These are phyloP conservation scores for Coprinopsis sp. DNA, from an alignment of 768 basidiomycete genomes.

Conservation along the genomic window DNA sequence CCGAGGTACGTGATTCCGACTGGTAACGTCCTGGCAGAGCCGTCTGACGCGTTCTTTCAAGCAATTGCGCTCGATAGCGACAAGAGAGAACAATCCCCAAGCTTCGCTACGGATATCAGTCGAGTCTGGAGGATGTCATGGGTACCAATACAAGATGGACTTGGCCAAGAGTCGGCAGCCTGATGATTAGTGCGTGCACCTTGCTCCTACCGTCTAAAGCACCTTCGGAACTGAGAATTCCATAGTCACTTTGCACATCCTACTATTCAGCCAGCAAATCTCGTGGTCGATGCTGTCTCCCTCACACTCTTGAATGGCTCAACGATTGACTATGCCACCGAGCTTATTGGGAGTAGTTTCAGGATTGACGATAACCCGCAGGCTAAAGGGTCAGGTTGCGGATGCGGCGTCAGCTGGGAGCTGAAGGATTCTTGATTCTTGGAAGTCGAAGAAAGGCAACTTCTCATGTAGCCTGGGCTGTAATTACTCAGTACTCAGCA, in stretches of 20 bases:
- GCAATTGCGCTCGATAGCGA: conserved; percentile 74
- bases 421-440: conserved; percentile 42
- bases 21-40: not conserved
- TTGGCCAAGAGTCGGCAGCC: conserved; percentile 55
- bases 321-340: conserved; percentile 86
- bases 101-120: conserved; percentile 79
- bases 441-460: not conserved
- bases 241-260: conserved; percentile 71
- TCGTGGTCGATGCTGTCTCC: conserved; percentile 85
- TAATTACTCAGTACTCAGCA: too few relatives aligned
- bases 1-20: conserved; percentile 47
- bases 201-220: not conserved
- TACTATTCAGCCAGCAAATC: conserved; percentile 61
- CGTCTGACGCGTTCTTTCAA: conserved; percentile 22
- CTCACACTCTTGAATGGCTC: conserved; percentile 82
- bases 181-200: conserved; percentile 88
- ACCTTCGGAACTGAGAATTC: conserved; percentile 3
- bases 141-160: conserved; percentile 93
- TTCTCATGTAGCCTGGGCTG: too few relatives aligned
- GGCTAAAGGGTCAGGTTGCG: conserved; percentile 85
- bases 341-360: conserved; percentile 93
- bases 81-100: conserved; percentile 54
- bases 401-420: conserved; percentile 97
- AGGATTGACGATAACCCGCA: conserved; percentile 81
- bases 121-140: conserved; percentile 95